Evolutionary conservation across 768 basidiomycete species (phyloP), one percentile per base, ranked within the genome.

Genomic region (Lepiota brunneoincarnata): DNA sequence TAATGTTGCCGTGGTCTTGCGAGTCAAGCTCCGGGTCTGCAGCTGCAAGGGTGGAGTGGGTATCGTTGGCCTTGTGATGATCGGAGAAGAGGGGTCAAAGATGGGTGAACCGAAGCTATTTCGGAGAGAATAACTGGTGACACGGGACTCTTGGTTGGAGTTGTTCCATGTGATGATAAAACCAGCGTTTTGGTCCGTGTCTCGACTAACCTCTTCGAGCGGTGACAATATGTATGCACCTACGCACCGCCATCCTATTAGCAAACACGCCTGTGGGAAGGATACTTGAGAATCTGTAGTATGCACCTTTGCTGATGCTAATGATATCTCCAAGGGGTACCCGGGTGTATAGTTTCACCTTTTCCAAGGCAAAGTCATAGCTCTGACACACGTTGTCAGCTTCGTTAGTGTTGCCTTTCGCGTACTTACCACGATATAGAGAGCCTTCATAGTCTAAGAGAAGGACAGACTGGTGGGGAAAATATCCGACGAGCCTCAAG

Each of bases 171-270:
- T 79, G 45, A 98, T 67, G 2, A 84, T 68, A 66, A 98, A 92
- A 0, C 97, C 96, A 39, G 86, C 86, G 64, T 98, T 98, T 71
- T 98, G 92, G 17, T 76, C 65, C 0, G 89, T 83, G 67, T 97
- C 92, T 14, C 94, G 84, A 60, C 91, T 93, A 0, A 91, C 85
- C 67, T 96, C 93, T 69, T 98, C 93, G 2, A 98, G 76, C 2
- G 95, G 87, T 1, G 95, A 97, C 38, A 98, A 72, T 56, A 98
- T 98, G 66, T 98, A 99, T 41, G 91, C 85, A n/a, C 95, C 95
- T 94, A 51, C 4, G 46, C 23, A 56, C n/a, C 21, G 52, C 55
- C 35, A 38, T 52, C n/a, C 14, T 12, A 41, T 49, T 14, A 50
- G 21, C 17, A 6, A 34, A 15, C 4, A 23, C 7, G 7, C 31